These are phyloP conservation scores for cucumber (Cucumis sativus) DNA, from an alignment of 306 rosid genomes.

Conservation along the genomic window DNA sequence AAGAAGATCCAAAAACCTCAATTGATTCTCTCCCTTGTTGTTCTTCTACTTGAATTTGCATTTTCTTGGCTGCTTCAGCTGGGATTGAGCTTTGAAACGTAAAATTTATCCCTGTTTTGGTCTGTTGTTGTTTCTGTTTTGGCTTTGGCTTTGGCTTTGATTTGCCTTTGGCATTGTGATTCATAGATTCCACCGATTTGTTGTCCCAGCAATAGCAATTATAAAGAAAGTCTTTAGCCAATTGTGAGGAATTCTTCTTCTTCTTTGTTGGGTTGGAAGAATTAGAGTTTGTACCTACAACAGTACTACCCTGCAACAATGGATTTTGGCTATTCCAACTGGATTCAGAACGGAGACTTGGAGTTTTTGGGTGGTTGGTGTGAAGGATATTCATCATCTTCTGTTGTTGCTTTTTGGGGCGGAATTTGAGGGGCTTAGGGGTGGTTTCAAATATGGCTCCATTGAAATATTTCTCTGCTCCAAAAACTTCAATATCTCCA, in stretches of 20 bases:
- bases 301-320: constrained; percentile 19
- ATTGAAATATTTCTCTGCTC: constrained; percentile 89
- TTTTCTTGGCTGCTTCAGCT: constrained; percentile 9
- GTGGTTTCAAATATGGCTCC: constrained; percentile 23
- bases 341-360: constrained; percentile 59
- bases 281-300: constrained; percentile 13
- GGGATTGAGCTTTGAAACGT: constrained; percentile 13
- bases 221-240: constrained; percentile 18
- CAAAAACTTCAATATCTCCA: constrained; percentile 76
- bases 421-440: constrained; percentile 19
- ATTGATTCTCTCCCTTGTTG: constrained; percentile 34
- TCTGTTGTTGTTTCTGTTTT: neutral
- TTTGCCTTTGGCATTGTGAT: constrained; percentile 3
- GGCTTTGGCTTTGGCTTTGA: neutral
- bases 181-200: constrained; percentile 41
- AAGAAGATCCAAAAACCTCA: constrained; percentile 52
- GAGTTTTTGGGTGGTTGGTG: constrained; percentile 7
- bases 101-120: constrained; percentile 1
- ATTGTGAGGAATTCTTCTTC: neutral
- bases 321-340: constrained; percentile 77
- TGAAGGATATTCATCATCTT: neutral
- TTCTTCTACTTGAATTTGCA: constrained; percentile 11
- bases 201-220: constrained; percentile 61
- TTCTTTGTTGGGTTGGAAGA: constrained; percentile 14
- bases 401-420: constrained; percentile 19